These are phyloP conservation scores for Teunomyces cretensis DNA, from an alignment of 805 yeast genomes.

Conservation along the genomic window DNA sequence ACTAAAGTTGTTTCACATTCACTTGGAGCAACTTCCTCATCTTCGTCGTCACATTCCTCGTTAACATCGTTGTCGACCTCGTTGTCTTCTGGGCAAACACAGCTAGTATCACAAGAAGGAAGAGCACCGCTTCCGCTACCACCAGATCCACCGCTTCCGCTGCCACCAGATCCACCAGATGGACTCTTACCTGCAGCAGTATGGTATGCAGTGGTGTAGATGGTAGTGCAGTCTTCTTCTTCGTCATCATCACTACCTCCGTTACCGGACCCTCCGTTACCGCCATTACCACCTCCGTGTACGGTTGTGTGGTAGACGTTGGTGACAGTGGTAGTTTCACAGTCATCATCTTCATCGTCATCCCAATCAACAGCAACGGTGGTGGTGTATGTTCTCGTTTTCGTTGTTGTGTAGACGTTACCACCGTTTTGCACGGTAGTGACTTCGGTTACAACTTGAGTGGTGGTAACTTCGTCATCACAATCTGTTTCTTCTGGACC, in stretches of 20 bases:
- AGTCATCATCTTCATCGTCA: constrained; percentile 12
- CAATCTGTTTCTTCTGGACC: constrained; percentile 4
- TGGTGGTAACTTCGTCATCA: constrained; percentile 1
- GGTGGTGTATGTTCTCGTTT: constrained; percentile 1
- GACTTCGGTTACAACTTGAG: constrained; percentile 1
- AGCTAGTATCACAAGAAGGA: constrained; percentile 12
- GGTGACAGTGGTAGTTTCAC: constrained; percentile 5
- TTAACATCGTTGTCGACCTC: constrained; percentile 14
- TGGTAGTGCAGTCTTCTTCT: constrained; percentile 6
- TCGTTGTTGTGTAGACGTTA: not conserved
- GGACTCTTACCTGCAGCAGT: constrained; percentile 2
- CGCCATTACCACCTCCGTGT: constrained; percentile 4
- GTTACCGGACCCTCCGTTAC: not conserved
- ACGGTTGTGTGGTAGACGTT: constrained; percentile 2
- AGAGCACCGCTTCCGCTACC: constrained; percentile 6
- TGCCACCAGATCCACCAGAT: constrained; percentile 4
- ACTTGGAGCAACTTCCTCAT: constrained; percentile 11
- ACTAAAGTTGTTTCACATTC: constrained; percentile 7
- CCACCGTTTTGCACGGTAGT: not conserved
- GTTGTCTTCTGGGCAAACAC: constrained; percentile 12
- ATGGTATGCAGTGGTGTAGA: constrained; percentile 12
- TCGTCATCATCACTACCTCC: constrained; percentile 9
- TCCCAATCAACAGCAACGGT: constrained; percentile 3
- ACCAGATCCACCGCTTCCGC: not conserved
- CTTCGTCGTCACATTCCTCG: constrained; percentile 13